Evolutionary conservation across 192 early-diverging fungal genomes (phyloP), one percentile per base, ranked within the genome.

Genomic region (Linnemannia exigua): DNA sequence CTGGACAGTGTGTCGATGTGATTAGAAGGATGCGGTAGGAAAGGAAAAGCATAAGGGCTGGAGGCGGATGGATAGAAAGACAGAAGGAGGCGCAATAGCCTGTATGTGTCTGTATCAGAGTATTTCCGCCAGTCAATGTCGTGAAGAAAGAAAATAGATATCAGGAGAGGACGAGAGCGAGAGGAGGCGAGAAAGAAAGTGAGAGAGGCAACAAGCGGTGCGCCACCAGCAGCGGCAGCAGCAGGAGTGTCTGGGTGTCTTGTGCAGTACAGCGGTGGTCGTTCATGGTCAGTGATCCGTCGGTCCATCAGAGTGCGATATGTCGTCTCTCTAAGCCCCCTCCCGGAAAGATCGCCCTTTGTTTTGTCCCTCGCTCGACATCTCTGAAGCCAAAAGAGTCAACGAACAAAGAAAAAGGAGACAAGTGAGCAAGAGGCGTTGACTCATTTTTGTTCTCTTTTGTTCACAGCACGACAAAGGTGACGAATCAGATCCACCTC

Each of bases 371-470:
- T n/a, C n/a, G n/a, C n/a, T n/a, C n/a, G n/a, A n/a, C n/a, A n/a
- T n/a, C n/a, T n/a, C n/a, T n/a, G n/a, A n/a, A n/a, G n/a, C n/a
- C n/a, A 31, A 72, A 16, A 35, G 28, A 33, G 46, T 44, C 9
- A 46, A 37, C 48, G 70, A 72, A 25, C 16, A 25, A 33, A 48
- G 33, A 31, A 72, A 52, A 25, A 25, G 16, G 70, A 72, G 71
- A 67, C 3, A n/a, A 48, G n/a, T 33, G 48, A 73, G 47, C 7
- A 15, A n/a, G n/a, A n/a, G n/a, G n/a, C 5, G 41, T 47, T 72
- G 70, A 72, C 25, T 72, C 70, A 72, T 72, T 72, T 72, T 31
- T 72, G 38, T 46, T 66, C 68, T 37, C 37, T 36, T 33, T 70
- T 69, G 17, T 69, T 67, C n/a, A 38, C 36, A 44, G 19, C 63